These are phyloP conservation scores for Podaxis sp. DNA, from an alignment of 768 basidiomycete species.

Conservation along the genomic window DNA sequence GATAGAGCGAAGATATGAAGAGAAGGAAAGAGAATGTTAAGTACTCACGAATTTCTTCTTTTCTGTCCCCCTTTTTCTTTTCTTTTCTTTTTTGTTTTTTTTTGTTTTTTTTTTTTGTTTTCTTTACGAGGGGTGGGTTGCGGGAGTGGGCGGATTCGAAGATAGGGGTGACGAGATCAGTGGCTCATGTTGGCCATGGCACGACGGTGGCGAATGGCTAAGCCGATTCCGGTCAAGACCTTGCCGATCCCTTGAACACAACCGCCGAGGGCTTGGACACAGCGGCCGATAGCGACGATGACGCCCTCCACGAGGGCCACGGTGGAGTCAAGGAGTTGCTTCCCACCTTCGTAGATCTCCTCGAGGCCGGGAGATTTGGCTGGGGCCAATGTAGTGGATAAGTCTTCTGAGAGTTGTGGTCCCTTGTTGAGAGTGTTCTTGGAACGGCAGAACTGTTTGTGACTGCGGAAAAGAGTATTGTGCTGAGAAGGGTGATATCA, in stretches of 20 bases:
- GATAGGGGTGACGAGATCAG: neutral
- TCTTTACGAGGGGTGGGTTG: neutral
- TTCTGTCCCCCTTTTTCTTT: neutral
- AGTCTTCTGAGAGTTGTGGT: too few species aligned
- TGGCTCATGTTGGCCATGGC: neutral
- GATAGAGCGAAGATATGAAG: neutral
- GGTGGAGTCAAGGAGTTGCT: neutral
- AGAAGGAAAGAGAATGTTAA: neutral
- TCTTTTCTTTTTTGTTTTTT: conserved; percentile 6
- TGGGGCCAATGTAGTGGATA: too few species aligned
- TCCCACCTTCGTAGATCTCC: neutral
- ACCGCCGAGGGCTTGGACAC: neutral
- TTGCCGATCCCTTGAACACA: neutral
- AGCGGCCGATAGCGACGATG: neutral
- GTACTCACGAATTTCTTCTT: conserved; percentile 3
- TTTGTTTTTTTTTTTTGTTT: neutral
- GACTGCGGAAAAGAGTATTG: neutral
- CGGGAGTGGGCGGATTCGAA: neutral
- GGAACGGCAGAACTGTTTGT: conserved; percentile 1
- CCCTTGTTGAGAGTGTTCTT: too few species aligned
- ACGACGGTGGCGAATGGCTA: neutral
- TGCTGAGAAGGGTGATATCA: neutral
- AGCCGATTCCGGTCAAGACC: neutral
- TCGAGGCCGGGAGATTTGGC: neutral
- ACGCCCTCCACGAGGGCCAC: neutral